Base-by-base conservation (phyloP, 345 rosid genomes). In the Bruguiera gymnorhiza region DNA sequence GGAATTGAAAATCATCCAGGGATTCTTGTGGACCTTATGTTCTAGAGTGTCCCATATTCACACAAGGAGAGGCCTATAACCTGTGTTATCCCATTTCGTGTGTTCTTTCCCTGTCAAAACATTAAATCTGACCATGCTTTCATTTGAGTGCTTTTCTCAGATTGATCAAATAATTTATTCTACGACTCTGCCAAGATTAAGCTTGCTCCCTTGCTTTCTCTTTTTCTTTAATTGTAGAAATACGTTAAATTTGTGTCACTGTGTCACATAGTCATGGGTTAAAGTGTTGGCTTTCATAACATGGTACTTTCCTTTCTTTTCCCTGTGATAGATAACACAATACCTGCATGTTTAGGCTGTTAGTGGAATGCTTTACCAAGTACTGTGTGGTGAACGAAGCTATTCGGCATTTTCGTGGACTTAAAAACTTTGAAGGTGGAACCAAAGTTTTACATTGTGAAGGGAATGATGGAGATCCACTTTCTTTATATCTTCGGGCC, bases 361-460 rank as follows among this genome's bases (percentile, higher is more conserved):
- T 94, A 75, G 96, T 94, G 68, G 98, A 94, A 78, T 94, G 97
- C 81, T 94, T 94, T 83, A 86, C 95, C 56, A 94, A 91, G 80
- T 91, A 94, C 62, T 85, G 91, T 75, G 91, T 86, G 53, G 83
- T 89, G 69, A 77, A 78, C 59, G 98, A 94, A 84, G 98, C 98
- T 23, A 89, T 94, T 82, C 88, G 98, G 50, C 97, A 94, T 86
- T 94, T 91, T 52, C 95, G 95, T 75, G 98, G 87, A 62, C 90
- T 94, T 31, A 82, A 72, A 80, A 86, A 84, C 51, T 82, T 83
- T 84, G 96, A 89, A 75, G 98, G 97, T 65, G 98, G 98, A 32
- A 91, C 86, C 37, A 73, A 60, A 79, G 65, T 85, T 71, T 80
- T 94, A 70, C 89, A 94, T 64, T 73, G 74, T 66, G 89, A 80